A percentile compares a stretch with the other conserved stretches of the same genome.
These are phyloP conservation scores for Candolleomyces eurysporus DNA, from an alignment of 768 basidiomycete genomes.

Conservation along the genomic window DNA sequence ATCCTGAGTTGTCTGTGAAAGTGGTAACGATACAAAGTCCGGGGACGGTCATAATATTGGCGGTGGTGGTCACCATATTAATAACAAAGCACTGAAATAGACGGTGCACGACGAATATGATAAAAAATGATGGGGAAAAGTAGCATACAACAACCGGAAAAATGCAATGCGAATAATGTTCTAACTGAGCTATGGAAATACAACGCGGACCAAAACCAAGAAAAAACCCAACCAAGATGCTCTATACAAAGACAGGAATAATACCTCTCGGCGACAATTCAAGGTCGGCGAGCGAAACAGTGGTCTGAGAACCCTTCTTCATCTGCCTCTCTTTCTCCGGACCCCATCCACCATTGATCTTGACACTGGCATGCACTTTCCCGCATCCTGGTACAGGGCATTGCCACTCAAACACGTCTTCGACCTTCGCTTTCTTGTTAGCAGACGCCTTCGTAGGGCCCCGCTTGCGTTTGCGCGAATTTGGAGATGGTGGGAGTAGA, in stretches of 20 bases:
- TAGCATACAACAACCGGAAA: constrained; percentile 9
- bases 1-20: too few relatives aligned
- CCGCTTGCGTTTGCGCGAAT: constrained; percentile 19
- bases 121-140: background rate
- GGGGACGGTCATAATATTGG: too few relatives aligned
- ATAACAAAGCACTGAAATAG: too few relatives aligned
- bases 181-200: background rate
- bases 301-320: background rate
- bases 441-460: constrained; percentile 8
- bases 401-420: constrained; percentile 55
- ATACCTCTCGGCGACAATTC: constrained; percentile 32
- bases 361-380: constrained; percentile 52
- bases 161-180: too few relatives aligned
- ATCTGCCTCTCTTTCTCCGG: constrained; percentile 43
- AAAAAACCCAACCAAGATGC: background rate
- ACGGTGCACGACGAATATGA: too few relatives aligned
- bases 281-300: constrained; percentile 10
- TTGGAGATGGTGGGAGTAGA: constrained; percentile 9
- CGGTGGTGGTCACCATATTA: too few relatives aligned
- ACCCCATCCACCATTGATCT: constrained; percentile 57
- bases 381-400: constrained; percentile 66
- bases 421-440: constrained; percentile 36
- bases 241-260: constrained; percentile 42
- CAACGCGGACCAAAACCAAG: background rate
- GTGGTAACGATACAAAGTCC: too few relatives aligned